Conservation (phyloP, 2,329 filamentous ascomycete genomes). For the Laburnicola sp. region DNA sequence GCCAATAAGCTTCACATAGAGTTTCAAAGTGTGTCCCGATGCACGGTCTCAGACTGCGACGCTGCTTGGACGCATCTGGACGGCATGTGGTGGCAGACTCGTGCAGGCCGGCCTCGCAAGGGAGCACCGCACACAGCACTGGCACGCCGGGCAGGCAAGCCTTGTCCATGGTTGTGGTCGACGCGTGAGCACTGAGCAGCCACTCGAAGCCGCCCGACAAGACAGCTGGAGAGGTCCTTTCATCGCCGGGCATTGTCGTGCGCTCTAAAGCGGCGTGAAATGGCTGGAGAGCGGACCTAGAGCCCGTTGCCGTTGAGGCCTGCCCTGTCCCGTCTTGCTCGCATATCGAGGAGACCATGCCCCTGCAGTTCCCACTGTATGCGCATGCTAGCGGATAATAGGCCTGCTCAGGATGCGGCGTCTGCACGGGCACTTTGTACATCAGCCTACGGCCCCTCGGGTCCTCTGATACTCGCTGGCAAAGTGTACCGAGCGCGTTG, state of each 20-base stretch:
- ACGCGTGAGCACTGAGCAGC: too few relatives aligned
- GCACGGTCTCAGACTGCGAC: slow-evolving; percentile 33
- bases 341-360: slow-evolving; percentile 33
- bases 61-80: slow-evolving; percentile 28
- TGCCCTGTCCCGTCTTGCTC: slow-evolving; percentile 36
- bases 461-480: slow-evolving; percentile 21
- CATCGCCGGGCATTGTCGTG: too few relatives aligned
- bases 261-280: slow-evolving; percentile 2
- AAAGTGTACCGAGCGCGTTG: slow-evolving; percentile 14
- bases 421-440: too few relatives aligned
- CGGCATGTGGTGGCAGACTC: slow-evolving; percentile 14
- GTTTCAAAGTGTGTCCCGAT: slow-evolving; percentile 38
- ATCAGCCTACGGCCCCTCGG: slow-evolving; percentile 25
- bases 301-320: slow-evolving; percentile 12
- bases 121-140: too few relatives aligned
- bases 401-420: slow-evolving; percentile 22
- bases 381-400: slow-evolving; percentile 29
- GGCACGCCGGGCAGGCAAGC: too few relatives aligned
- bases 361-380: slow-evolving; percentile 32
- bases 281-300: slow-evolving; percentile 21
- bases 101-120: too few relatives aligned
- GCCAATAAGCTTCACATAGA: slow-evolving; percentile 41
- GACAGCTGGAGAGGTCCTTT: too few relatives aligned
- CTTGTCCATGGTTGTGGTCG: too few relatives aligned
- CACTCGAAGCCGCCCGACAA: too few relatives aligned